Base-by-base conservation (phyloP, 768 basidiomycete species). In the Serendipita sp. region DNA sequence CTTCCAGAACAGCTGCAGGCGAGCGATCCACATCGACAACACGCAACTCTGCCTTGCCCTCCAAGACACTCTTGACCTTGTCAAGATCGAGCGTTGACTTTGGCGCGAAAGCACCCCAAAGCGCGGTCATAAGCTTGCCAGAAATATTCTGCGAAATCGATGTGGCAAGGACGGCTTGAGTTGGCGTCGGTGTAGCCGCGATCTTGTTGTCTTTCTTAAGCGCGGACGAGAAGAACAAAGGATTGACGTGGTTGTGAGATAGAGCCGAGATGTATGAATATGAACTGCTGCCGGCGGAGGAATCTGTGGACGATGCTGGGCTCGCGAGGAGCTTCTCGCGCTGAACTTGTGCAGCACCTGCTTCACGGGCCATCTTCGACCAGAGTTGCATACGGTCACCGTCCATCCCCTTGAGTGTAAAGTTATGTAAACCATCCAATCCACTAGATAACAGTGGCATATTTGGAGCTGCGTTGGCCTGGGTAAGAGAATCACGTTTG, bases 331-430 rank as follows among this genome's bases (percentile, higher is more conserved):
- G 68, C 67, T 63, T 73, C 70, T 34, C 73, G 71, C 56, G 28
- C n/a, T n/a, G 30, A 60, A 30, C 56, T 38, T 60, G 56, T 1
- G 56, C 56, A 7, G 70, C 68, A 38, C 70, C 68, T 4, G 74
- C 86, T 68, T 91, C 90, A 36, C 83, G 79, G 0, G 91, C 91
- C 84, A 95, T 89, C 75, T 87, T 83, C 38, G 85, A 83, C 93
- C 92, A 95, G 0, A 96, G 78, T 67, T 95, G 92, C 88, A 92
- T 92, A 46, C 92, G 82, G 70, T 81, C 90, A 72, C 85, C 81
- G 74, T 94, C 91, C 68, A 94, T 76, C 1, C 81, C 84, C 78
- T 91, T 92, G 78, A 94, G 82, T 2, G 88, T 92, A 74, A 93
- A 93, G 68, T 93, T 91, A 28, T 85, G 78, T 74, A 90, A 93